Conservation (phyloP, 2,329 filamentous ascomycete species). For the Celoporthe dispersa region DNA sequence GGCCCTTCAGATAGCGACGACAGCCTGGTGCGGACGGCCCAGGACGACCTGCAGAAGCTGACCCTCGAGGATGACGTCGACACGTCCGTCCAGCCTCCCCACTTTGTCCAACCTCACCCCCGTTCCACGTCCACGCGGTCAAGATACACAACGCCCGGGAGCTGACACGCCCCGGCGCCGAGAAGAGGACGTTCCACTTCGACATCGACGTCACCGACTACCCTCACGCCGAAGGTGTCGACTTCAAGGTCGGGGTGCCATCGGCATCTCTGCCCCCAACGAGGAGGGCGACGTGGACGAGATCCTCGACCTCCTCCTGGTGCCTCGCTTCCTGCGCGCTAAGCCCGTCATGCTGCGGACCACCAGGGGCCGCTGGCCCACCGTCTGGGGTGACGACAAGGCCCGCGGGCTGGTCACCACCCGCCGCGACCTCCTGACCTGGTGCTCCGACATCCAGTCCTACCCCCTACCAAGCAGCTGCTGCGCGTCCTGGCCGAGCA, state of each 20-base stretch:
- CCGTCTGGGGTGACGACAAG: constrained; percentile 93
- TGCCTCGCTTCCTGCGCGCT: constrained; percentile 82
- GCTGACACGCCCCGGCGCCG: constrained; percentile 83
- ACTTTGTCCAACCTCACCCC: constrained; percentile 94
- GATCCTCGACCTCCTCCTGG: constrained; percentile 77
- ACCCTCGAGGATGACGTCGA: constrained; percentile 47
- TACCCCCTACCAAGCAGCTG: constrained; percentile 89
- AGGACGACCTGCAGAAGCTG: constrained; percentile 34
- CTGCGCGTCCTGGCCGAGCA: constrained; percentile 86
- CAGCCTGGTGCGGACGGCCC: constrained; percentile 31
- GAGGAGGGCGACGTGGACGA: constrained; percentile 77
- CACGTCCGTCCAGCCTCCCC: constrained; percentile 74
- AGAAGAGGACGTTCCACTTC: constrained; percentile 97
- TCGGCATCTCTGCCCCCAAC: constrained; percentile 91
- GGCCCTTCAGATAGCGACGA: constrained; percentile 44
- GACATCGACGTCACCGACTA: constrained; percentile 97
- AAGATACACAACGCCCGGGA: constrained; percentile 83
- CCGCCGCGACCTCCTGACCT: constrained; percentile 87
- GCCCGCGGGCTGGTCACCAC: constrained; percentile 87
- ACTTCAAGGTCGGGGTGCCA: constrained; percentile 98
- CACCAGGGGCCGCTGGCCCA: constrained; percentile 85
- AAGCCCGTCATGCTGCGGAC: constrained; percentile 83
- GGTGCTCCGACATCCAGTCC: constrained; percentile 93
- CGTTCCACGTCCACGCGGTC: constrained; percentile 90
- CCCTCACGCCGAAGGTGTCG: constrained; percentile 76